phyloP scores from a whole-genome alignment of 2,329 filamentous ascomycete species.

The Phoma sp. region DNA sequence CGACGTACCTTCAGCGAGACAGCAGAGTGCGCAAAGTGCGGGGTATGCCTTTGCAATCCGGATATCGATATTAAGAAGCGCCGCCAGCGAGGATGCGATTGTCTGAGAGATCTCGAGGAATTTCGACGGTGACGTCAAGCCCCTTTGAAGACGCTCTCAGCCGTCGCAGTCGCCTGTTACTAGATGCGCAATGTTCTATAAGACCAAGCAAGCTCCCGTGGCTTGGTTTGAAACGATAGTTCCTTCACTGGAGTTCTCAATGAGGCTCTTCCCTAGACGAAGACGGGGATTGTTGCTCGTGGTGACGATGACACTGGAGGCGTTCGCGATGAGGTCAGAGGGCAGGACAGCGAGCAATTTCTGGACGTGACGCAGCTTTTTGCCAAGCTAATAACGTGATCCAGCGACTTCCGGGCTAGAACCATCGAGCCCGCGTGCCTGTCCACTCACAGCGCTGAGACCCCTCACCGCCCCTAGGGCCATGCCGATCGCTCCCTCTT shows the following conservation, averaged over 20 bases:
- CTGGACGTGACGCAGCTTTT: slow-evolving; percentile 38
- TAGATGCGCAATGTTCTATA: slow-evolving; percentile 19
- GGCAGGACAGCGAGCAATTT: slow-evolving; percentile 42
- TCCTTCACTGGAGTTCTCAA: slow-evolving; percentile 23
- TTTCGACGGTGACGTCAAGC: slow-evolving; percentile 40
- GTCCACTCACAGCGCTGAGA: slow-evolving; percentile 10
- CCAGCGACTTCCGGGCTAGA: slow-evolving; percentile 24
- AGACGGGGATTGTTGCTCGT: slow-evolving; percentile 34
- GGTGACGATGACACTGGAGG: slow-evolving; percentile 43
- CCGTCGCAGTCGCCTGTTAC: slow-evolving; percentile 20
- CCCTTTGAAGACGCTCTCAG: slow-evolving; percentile 29
- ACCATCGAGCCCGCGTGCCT: background rate
- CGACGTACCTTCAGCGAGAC: slow-evolving; percentile 38
- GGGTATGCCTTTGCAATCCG: slow-evolving; percentile 30
- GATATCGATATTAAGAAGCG: slow-evolving; percentile 22
- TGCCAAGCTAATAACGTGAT: slow-evolving; percentile 41
- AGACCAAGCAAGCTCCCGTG: slow-evolving; percentile 9
- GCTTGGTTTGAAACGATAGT: slow-evolving; percentile 13
- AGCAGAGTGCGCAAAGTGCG: slow-evolving; percentile 32
- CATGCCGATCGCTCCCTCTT: slow-evolving; percentile 29
- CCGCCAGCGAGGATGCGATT: slow-evolving; percentile 26
- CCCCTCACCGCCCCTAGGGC: slow-evolving; percentile 13
- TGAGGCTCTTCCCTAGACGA: slow-evolving; percentile 37
- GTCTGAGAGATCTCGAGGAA: slow-evolving; percentile 25
- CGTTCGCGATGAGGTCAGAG: slow-evolving; percentile 47